Percentiles rank a stretch among this genome's conserved stretches.
Evolutionary conservation across 371 early-diverging fungal genomes (phyloP).

Genomic region (Mucor circinelloides): DNA sequence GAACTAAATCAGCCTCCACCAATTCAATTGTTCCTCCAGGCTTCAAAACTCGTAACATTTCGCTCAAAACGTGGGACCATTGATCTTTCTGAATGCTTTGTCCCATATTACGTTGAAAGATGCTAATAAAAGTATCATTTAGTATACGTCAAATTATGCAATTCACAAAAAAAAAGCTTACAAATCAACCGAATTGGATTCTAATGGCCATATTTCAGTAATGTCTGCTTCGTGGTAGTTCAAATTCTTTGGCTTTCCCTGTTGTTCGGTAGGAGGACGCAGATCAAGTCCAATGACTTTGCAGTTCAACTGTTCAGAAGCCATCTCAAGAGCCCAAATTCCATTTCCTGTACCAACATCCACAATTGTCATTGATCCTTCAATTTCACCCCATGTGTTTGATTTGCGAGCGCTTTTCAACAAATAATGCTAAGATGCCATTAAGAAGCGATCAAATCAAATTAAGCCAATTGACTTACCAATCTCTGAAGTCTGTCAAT

Average conservation of each 20-base stretch:
- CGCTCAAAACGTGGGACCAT: constrained; percentile 38
- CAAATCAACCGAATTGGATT: constrained; percentile 43
- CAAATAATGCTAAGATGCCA: constrained; percentile 41
- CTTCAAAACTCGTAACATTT: constrained; percentile 44
- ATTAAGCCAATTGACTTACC: constrained; percentile 21
- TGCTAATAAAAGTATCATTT: constrained; percentile 19
- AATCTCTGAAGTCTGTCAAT: constrained; percentile 49
- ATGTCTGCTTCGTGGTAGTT: constrained; percentile 39
- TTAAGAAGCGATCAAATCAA: background rate
- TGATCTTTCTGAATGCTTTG: constrained; percentile 35
- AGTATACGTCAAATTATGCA: background rate
- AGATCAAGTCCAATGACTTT: constrained; percentile 58
- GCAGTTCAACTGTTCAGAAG: constrained; percentile 44
- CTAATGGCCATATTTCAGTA: constrained; percentile 39
- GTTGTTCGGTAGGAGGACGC: constrained; percentile 38
- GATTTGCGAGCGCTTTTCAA: constrained; percentile 47
- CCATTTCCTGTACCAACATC: constrained; percentile 59
- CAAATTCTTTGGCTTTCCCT: constrained; percentile 43
- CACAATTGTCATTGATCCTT: constrained; percentile 32
- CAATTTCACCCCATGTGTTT: constrained; percentile 34
- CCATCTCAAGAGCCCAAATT: constrained; percentile 65
- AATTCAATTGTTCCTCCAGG: constrained; percentile 50
- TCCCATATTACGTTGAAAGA: constrained; percentile 50
- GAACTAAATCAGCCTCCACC: constrained; percentile 45
- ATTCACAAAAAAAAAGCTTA: constrained; percentile 22